These are phyloP conservation scores for Spathaspora passalidarum DNA, from an alignment of 805 yeast genomes.

Conservation along the genomic window DNA sequence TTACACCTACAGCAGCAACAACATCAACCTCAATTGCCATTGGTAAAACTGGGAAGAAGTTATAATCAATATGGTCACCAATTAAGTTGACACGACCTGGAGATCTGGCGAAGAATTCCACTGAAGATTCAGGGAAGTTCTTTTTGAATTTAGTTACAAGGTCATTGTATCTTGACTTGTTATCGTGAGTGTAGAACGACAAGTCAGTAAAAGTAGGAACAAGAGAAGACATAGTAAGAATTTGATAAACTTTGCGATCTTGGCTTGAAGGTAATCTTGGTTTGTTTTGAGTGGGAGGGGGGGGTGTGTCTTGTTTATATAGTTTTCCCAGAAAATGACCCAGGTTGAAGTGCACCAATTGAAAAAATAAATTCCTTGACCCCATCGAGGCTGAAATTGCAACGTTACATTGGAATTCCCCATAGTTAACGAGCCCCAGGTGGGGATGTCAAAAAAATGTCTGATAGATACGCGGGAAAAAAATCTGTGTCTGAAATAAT, in stretches of 20 bases:
- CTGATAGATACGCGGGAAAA: background rate
- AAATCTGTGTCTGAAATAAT: background rate
- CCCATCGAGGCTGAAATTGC: slow-evolving; percentile 2
- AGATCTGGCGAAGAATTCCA: slow-evolving; percentile 53
- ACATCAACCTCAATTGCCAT: slow-evolving; percentile 70
- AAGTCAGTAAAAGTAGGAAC: slow-evolving; percentile 36
- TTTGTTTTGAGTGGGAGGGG: background rate
- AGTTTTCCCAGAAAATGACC: background rate
- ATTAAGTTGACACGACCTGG: slow-evolving; percentile 78
- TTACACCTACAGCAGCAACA: slow-evolving; percentile 46
- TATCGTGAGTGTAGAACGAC: slow-evolving; percentile 29
- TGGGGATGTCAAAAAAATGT: background rate
- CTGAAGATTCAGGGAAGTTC: slow-evolving; percentile 21
- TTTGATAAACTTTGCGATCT: background rate
- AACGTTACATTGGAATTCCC: slow-evolving; percentile 9
- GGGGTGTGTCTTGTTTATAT: background rate
- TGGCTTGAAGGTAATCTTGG: too few species aligned
- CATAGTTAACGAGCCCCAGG: slow-evolving; percentile 1
- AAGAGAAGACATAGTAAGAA: slow-evolving; percentile 10
- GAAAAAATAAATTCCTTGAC: background rate
- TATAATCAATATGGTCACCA: slow-evolving; percentile 75
- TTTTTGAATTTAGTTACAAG: slow-evolving; percentile 21
- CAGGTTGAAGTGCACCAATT: too few species aligned
- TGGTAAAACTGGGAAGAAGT: slow-evolving; percentile 64
- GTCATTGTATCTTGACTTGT: slow-evolving; percentile 24